Evolutionary conservation across 208 protist species (phyloP), one percentile per base, ranked within the genome.

Genomic region (Trypanosoma grayi): DNA sequence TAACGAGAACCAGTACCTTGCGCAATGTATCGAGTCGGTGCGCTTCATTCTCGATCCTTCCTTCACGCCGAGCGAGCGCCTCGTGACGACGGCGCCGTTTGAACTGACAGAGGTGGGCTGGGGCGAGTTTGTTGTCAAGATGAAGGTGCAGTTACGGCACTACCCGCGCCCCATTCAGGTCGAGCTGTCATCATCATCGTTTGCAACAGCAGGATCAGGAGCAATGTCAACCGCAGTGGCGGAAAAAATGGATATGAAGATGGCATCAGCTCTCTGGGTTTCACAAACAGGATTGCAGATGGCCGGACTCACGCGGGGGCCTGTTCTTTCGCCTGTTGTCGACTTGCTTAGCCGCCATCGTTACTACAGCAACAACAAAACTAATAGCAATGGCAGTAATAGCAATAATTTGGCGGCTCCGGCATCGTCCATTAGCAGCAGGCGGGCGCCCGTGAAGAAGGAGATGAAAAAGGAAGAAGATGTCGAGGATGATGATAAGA

Each of bases 41-140:
- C 76, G 72, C 14, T 95, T 95, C 67, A 71, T 86, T 27, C 64
- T 95, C 22, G 83, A 95, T 45, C 69, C 73, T 30, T 87, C 75
- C 52, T 95, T 95, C 55, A 70, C 70, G 33, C 80, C 78, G 28
- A 79, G 70, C 56, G 76, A 88, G 40, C 85, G 83, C 33, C 73
- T 74, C 30, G 76, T 95, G 24, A 60, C 57, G 20, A 54, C 46
- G 13, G 71, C 85, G 22, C 90, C 90, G 8, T 95, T 91, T 60
- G 90, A 95, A 65, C 55, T 95, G 18, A 89, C 78, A 9, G 84
- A 93, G 66, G 71, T 77, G 27, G 90, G 90, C 33, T 95, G 90
- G 87, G 90, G 90, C 10, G 86, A 95, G 73, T 95, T 95, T 50
- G 75, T 90, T 46, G 82, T 94, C 4, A 80, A 71, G 16, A 90